Evolutionary conservation across 23 red algal species (phyloP).

Genomic region (Gracilariopsis chorda): DNA sequence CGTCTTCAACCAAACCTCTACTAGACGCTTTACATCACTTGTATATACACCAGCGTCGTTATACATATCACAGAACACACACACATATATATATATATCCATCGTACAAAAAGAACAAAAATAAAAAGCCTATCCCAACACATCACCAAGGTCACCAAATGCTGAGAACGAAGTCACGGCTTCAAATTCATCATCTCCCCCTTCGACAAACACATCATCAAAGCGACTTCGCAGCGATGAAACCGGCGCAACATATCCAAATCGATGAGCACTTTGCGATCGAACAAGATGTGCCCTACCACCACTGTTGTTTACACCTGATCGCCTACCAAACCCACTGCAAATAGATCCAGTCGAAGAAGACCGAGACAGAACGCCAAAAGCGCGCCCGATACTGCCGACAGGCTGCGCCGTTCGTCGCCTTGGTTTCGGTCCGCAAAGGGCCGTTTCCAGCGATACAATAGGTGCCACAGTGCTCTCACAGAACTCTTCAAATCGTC

Average conservation of each 20-base stretch:
- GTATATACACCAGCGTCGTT: no score
- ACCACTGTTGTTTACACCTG: neutral
- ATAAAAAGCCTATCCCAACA: no score
- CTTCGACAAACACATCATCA: slow-evolving; percentile 51
- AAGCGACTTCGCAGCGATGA: neutral
- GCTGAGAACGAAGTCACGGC: neutral
- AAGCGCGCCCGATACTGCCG: neutral
- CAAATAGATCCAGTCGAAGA: neutral
- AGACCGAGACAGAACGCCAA: neutral
- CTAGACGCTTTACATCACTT: no score
- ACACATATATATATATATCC: no score
- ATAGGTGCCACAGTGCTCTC: neutral
- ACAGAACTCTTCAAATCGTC: neutral
- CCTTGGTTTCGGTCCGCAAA: slow-evolving; percentile 18
- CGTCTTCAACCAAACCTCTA: no score
- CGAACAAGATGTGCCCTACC: slow-evolving; percentile 27
- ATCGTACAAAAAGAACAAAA: no score
- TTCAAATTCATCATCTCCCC: neutral
- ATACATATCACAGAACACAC: no score
- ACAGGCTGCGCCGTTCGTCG: neutral
- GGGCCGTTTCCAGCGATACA: neutral
- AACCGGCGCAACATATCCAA: slow-evolving; percentile 25
- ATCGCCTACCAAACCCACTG: neutral
- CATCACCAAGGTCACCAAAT: neutral
- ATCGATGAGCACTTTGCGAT: slow-evolving; percentile 24